Evolutionary conservation across 2,329 filamentous ascomycete genomes (phyloP).

Genomic region (Metarhizium brunneum): DNA sequence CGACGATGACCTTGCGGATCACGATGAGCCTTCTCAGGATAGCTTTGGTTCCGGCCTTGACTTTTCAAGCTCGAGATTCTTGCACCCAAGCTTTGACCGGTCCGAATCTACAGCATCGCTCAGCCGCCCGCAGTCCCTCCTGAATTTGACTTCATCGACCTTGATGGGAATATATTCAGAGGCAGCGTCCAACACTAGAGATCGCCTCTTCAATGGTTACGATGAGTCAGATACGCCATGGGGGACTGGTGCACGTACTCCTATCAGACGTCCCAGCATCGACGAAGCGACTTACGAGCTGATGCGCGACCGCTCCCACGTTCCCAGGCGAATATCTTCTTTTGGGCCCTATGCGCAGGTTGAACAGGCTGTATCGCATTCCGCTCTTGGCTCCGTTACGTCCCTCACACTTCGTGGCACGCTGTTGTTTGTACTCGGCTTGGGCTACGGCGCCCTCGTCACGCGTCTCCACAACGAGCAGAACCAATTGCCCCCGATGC

Average conservation of each 20-base stretch:
- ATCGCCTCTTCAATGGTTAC: conserved; percentile 28
- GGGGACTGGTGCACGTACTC: conserved; percentile 69
- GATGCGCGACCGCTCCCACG: conserved; percentile 29
- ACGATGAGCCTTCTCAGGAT: conserved; percentile 11
- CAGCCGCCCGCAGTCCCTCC: conserved; percentile 65
- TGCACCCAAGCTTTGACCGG: conserved; percentile 35
- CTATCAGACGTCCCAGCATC: conserved; percentile 34
- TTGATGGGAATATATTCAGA: conserved; percentile 85
- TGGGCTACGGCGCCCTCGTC: conserved; percentile 75
- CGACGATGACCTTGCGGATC: conserved; percentile 22
- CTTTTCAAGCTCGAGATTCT: conserved; percentile 23
- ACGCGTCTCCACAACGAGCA: conserved; percentile 67
- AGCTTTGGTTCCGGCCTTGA: conserved; percentile 14
- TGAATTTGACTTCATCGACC: conserved; percentile 83
- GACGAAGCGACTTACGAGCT: conserved; percentile 36
- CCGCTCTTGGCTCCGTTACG: conserved; percentile 20
- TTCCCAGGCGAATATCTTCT: conserved; percentile 24
- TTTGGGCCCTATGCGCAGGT: conserved; percentile 15
- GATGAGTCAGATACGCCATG: conserved; percentile 62
- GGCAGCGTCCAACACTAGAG: conserved; percentile 40
- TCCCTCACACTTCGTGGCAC: conserved; percentile 48
- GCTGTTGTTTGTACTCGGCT: conserved; percentile 68
- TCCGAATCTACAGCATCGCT: conserved; percentile 28
- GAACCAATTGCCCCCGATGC: conserved; percentile 50
- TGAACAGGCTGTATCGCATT: conserved; percentile 16